Evolutionary conservation across 306 rosid genomes (phyloP).

Genomic region (Elaeagnus macrophylla): DNA sequence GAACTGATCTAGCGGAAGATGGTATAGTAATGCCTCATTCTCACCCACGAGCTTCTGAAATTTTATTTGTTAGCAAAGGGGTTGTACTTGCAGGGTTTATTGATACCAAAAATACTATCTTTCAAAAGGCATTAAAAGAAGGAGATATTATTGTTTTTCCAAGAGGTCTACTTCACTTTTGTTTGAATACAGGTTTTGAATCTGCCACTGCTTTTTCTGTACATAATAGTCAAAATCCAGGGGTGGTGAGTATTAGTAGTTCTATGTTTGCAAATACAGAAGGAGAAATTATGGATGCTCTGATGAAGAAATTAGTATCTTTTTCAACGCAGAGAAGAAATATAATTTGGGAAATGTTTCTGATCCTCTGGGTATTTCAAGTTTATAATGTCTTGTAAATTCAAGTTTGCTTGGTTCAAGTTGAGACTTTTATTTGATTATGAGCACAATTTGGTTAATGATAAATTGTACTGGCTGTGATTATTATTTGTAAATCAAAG

Average conservation of each 20-base stretch:
- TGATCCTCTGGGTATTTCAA: too few species aligned
- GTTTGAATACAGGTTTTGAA: conserved; percentile 36
- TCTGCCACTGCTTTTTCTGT: conserved; percentile 43
- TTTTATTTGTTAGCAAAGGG: conserved; percentile 51
- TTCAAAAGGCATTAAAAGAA: conserved; percentile 23
- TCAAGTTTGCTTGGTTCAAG: too few species aligned
- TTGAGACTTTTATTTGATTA: too few species aligned
- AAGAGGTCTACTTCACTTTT: conserved; percentile 58
- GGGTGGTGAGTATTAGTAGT: conserved; percentile 23
- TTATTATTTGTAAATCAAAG: too few species aligned
- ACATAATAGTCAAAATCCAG: conserved; percentile 68
- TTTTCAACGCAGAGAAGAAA: too few species aligned
- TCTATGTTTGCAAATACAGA: conserved; percentile 9
- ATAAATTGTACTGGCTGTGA: too few species aligned
- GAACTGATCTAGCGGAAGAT: conserved; percentile 44
- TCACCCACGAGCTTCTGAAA: conserved; percentile 69
- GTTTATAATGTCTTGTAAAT: too few species aligned
- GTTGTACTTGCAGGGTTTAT: conserved; percentile 42
- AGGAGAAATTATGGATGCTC: too few species aligned
- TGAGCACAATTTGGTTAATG: too few species aligned
- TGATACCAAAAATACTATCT: conserved; percentile 41
- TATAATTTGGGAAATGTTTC: too few species aligned
- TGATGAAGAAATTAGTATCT: too few species aligned
- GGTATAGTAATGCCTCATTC: conserved; percentile 47
- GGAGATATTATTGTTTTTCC: conserved; percentile 78